Evolutionary conservation across 2,329 filamentous ascomycete species (phyloP).

Genomic region (Aspergillus sp.): DNA sequence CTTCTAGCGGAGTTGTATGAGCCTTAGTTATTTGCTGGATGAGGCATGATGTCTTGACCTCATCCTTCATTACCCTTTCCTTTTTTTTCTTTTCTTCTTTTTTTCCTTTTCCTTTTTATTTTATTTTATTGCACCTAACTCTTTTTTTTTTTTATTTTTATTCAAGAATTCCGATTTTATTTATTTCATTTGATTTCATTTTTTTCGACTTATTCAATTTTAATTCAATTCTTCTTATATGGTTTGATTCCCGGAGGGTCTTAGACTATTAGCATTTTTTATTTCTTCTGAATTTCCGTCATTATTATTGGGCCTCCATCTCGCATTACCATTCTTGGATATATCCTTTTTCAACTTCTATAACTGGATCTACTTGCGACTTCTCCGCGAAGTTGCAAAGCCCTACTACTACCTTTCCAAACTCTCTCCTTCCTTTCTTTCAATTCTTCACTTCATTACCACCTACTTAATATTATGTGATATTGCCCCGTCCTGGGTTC

Average conservation of each 20-base stretch:
- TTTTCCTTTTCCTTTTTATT: slow-evolving; percentile 4
- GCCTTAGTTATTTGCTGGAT: slow-evolving; percentile 26
- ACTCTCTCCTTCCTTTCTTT: slow-evolving; percentile 19
- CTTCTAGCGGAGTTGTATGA: slow-evolving; percentile 23
- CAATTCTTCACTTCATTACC: slow-evolving; percentile 10
- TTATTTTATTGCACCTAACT: slow-evolving; percentile 9
- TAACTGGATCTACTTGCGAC: slow-evolving; percentile 22
- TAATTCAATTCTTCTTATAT: slow-evolving; percentile 9
- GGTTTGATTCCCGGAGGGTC: slow-evolving; percentile 9
- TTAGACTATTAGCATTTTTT: slow-evolving; percentile 10
- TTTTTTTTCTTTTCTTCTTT: slow-evolving; percentile 4
- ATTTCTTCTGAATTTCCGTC: slow-evolving; percentile 14
- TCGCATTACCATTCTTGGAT: slow-evolving; percentile 11
- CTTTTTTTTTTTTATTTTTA: slow-evolving; percentile 12
- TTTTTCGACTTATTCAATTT: slow-evolving; percentile 36
- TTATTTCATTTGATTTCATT: slow-evolving; percentile 15
- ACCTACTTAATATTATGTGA: slow-evolving; percentile 13
- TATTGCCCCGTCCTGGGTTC: slow-evolving; percentile 41
- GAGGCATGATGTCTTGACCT: slow-evolving; percentile 39
- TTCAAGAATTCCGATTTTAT: slow-evolving; percentile 1
- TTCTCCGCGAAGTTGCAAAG: slow-evolving; percentile 7
- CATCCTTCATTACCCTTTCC: slow-evolving; percentile 24
- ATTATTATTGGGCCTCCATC: slow-evolving; percentile 10
- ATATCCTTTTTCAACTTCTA: slow-evolving; percentile 17
- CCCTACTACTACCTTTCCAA: slow-evolving; percentile 11